Evolutionary conservation across 2,329 filamentous ascomycete genomes (phyloP), one percentile per base, ranked within the genome.

Genomic region (Claviceps lovelessii): DNA sequence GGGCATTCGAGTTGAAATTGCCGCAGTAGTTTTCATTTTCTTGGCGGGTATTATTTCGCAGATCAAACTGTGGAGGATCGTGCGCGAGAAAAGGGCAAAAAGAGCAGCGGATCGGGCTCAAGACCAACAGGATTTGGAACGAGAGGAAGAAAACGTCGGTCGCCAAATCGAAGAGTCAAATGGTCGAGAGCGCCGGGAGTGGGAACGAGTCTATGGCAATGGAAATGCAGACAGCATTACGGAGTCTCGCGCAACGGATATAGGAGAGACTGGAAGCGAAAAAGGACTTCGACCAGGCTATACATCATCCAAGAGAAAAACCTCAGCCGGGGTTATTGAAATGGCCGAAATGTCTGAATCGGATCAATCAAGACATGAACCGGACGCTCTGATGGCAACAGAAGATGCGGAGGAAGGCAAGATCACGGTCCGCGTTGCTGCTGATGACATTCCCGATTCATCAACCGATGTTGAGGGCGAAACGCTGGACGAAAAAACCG

Each of bases 1-100:
- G 61, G 88, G 88, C 2, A 93, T 96, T 55, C 81, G 83, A 44
- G 90, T 93, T 15, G 91, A 97, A 66, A 80, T 89, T 35, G 90
- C 88, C 0, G 79, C 81, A 1, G 86, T 86, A 29, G 71, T 95
- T 53, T 78, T 96, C 33, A 73, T 95, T 23, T 84, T 80, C 56
- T 67, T 89, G 10, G 73, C 87, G 19, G 90, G 90, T 2, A 73
- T 95, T 29, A 76, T 95, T 47, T 94, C 88, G 0, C 91, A 97
- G 67, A 74, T 93, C 61, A 88, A 85, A 62, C 73, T 96, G 15
- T 96, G 90, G 90, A 88, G 83, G 58, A 75, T 95, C 8, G 80
- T 95, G 57, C 81, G 83, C 62, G 77, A 83, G 57, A 76, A 76
- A 49, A 76, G 79, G 51, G 73, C 76, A 60, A 73, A 74, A 68